phyloP scores from a whole-genome alignment of 1,284 basidiomycete genomes.

The Pyrrhoderma noxium region DNA sequence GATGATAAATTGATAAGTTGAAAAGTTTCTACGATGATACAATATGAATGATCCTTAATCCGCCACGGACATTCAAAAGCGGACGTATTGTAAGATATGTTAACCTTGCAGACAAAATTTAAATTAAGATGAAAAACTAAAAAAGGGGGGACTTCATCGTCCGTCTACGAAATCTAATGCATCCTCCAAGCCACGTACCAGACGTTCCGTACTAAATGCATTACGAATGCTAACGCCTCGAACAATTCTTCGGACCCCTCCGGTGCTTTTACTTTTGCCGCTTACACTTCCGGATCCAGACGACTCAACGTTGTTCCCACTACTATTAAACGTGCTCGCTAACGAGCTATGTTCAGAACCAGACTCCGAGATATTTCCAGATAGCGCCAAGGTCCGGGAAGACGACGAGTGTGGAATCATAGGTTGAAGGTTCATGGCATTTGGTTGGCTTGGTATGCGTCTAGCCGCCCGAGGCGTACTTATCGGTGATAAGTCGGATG shows the following conservation, averaged over 20 bases:
- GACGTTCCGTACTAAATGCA: constrained; percentile 14
- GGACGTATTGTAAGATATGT: too few relatives aligned
- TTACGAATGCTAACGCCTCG: constrained; percentile 18
- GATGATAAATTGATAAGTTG: too few relatives aligned
- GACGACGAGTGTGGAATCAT: not conserved
- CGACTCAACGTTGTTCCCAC: not conserved
- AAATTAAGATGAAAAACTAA: too few relatives aligned
- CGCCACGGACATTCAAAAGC: too few relatives aligned
- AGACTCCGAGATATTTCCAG: not conserved
- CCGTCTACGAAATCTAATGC: constrained; percentile 18
- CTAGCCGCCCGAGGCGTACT: constrained; percentile 4
- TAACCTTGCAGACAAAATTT: too few relatives aligned
- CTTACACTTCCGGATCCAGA: constrained; percentile 8
- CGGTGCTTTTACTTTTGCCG: constrained; percentile 1
- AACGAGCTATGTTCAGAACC: not conserved
- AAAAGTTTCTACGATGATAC: too few relatives aligned
- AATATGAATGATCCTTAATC: too few relatives aligned
- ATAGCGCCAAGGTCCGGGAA: not conserved
- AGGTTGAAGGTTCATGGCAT: too few relatives aligned
- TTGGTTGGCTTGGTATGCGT: too few relatives aligned
- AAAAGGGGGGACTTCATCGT: too few relatives aligned
- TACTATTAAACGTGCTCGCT: too few relatives aligned
- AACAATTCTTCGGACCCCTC: constrained; percentile 13
- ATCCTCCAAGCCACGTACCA: constrained; percentile 13
- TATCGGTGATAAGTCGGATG: not conserved